phyloP scores from a whole-genome alignment of 495 filamentous ascomycete species.

The Tuber indicum region DNA sequence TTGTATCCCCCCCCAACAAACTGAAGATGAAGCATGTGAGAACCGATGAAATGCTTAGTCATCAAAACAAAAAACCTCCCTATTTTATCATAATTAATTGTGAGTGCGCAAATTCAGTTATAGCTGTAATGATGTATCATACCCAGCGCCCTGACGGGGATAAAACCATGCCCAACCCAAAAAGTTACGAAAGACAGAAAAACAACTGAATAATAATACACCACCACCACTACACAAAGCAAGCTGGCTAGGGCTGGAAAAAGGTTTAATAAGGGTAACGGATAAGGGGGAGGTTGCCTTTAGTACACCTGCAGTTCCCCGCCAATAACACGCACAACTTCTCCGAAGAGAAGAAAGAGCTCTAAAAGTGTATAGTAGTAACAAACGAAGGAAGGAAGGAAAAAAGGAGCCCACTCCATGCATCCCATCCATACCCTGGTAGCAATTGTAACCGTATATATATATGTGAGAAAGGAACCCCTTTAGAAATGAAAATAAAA shows the following conservation, averaged over 20 bases:
- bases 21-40: not conserved
- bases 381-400: conserved; percentile 9
- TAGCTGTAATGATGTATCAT: not conserved
- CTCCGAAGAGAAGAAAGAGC: not conserved
- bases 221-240: not conserved
- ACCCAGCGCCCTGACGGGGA: conserved; percentile 33
- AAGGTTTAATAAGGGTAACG: not conserved
- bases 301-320: not conserved
- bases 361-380: not conserved
- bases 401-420: conserved; percentile 40
- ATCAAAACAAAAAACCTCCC: not conserved
- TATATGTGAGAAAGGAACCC: conserved; percentile 25
- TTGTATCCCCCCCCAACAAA: not conserved
- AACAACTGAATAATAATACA: not conserved
- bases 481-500: conserved; percentile 25
- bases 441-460: not conserved
- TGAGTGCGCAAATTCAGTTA: not conserved
- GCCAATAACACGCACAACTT: not conserved
- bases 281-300: not conserved
- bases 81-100: no score
- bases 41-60: not conserved
- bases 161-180: conserved; percentile 22
- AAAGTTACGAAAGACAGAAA: conserved; percentile 19
- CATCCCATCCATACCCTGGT: conserved; percentile 5
- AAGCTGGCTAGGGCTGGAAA: not conserved